Evolutionary conservation across 176 grass and related monocot genomes (phyloP).

Genomic region (Bothriochloa decipiens): DNA sequence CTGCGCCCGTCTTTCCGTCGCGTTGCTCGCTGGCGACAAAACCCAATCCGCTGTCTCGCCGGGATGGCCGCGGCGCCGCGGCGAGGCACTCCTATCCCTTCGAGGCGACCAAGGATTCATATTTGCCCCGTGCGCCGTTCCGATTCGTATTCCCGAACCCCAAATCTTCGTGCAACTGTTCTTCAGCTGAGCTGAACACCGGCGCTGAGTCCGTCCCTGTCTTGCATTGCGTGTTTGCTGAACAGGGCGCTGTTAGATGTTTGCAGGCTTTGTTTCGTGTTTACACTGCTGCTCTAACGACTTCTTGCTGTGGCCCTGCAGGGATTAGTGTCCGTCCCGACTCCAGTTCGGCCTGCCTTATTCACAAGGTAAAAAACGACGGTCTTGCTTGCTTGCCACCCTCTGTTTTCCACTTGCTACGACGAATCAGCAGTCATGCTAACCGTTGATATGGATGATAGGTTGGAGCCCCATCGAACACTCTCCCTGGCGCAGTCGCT

Average conservation of each 20-base stretch:
- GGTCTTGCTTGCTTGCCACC: background rate
- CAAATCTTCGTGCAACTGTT: background rate
- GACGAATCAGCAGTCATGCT: background rate
- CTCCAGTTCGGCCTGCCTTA: background rate
- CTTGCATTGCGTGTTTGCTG: background rate
- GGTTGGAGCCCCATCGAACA: background rate
- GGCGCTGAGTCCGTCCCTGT: background rate
- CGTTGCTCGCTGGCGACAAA: background rate
- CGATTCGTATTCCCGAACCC: background rate
- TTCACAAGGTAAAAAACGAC: constrained; percentile 22
- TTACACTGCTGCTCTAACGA: background rate
- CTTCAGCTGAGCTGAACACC: background rate
- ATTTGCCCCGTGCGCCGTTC: background rate
- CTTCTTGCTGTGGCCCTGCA: background rate
- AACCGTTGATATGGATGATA: background rate
- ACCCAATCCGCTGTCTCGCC: background rate
- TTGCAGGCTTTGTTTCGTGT: background rate
- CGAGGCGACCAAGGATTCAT: background rate
- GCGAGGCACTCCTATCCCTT: background rate
- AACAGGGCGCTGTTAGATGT: background rate
- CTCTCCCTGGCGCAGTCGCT: background rate
- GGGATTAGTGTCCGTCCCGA: constrained; percentile 7
- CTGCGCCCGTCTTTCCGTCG: background rate
- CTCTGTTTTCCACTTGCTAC: background rate
- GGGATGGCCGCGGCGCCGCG: background rate